These are phyloP conservation scores for Coniochaeta sp. DNA, from an alignment of 2,329 filamentous ascomycete genomes.

Conservation along the genomic window DNA sequence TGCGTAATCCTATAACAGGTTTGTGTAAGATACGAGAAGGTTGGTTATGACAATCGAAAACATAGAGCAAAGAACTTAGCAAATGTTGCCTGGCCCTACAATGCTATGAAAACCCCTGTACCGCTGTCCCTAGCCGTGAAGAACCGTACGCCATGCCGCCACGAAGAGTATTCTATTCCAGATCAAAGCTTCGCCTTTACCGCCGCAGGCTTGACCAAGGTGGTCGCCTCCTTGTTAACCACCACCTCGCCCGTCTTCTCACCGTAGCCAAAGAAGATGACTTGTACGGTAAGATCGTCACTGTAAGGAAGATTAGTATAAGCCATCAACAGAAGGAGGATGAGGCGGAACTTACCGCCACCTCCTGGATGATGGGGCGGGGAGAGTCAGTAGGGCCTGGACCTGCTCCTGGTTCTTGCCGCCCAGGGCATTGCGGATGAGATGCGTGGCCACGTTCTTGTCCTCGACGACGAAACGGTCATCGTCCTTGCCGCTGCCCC, in stretches of 20 bases:
- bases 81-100: neutral
- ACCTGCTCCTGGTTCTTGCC: constrained; percentile 92
- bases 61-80: neutral
- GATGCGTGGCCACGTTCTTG: constrained; percentile 91
- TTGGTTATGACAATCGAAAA: too few species aligned
- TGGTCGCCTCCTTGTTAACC: constrained; percentile 82
- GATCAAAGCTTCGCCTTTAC: constrained; percentile 24
- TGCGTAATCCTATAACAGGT: too few species aligned
- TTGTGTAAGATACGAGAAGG: too few species aligned
- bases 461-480: constrained; percentile 91
- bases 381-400: constrained; percentile 82
- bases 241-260: constrained; percentile 70
- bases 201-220: constrained; percentile 32
- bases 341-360: constrained; percentile 66
- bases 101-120: neutral
- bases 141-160: neutral
- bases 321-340: neutral
- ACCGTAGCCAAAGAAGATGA: constrained; percentile 93
- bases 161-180: neutral
- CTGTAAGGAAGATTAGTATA: constrained; percentile 32
- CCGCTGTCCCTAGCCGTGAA: neutral
- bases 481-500: constrained; percentile 69
- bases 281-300: constrained; percentile 93
- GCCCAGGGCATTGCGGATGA: constrained; percentile 90
- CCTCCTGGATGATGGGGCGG: constrained; percentile 81